Base-by-base conservation (phyloP, 2,329 filamentous ascomycete species). In the Fusarium newnesense region DNA sequence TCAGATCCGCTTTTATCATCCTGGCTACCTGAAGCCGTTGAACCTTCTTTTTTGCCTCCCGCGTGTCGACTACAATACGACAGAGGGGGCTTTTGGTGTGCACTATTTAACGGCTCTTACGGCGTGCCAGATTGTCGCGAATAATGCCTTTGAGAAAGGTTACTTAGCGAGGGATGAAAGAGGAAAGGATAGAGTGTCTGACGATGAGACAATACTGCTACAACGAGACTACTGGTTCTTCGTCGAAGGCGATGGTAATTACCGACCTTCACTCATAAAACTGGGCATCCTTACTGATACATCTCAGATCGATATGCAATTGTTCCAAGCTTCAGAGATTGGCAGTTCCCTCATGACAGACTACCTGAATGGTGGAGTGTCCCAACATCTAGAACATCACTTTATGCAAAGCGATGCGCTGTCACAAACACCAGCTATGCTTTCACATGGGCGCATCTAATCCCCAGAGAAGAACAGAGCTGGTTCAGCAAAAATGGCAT, bases 401-500 rank as follows among this genome's bases (percentile, higher is more conserved):
- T 63, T 0, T 54, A 65, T 7, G 61, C 52, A 21, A 64, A 70
- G 15, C 40, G 73, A 24, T 75, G 73, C 4, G 69, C 70, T 12
- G 43, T 75, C 21, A 75, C 73, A 28, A 75, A 75, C 10, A 74
- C 73, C 1, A 72, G 70, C 4, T 75, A 74, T 32, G 73, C 73
- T 9, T 72, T 74, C 7, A 75, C 73, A 6, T 60, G 64, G 58
- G 73, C 73, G 1, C 73, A 75, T 18, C 5, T 75, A 6, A 72
- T 75, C 0, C 73, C 73, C 1, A 70, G 56, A 8, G 73, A 74
- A 16, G 73, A 75, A 4, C 68, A 71, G 2, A 52, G 69, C 2
- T 75, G 73, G 73, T 75, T 75, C 37, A 64, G 58, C 24, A 72
- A 74, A 4, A 75, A 75, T 9, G 73, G 73, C 1, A 75, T 75